Conservation (phyloP, 2,329 filamentous ascomycete genomes). For the Metarhizium brunneum region DNA sequence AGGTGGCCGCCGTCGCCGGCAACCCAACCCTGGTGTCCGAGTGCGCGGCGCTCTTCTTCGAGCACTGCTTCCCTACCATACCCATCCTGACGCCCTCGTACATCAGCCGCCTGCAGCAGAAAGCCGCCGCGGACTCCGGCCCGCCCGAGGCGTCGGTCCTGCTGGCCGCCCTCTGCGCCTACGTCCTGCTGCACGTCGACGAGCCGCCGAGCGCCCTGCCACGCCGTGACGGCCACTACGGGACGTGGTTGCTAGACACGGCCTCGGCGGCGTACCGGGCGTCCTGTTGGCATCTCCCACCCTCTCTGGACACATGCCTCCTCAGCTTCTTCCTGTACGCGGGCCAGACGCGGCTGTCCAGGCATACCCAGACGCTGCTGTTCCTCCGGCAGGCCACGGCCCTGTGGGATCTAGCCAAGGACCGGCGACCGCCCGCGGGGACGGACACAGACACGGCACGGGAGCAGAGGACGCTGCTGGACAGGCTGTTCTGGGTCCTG, state of each 20-base stretch:
- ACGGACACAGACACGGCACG: not conserved
- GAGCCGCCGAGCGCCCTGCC: slow-evolving; percentile 19
- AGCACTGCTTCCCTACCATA: slow-evolving; percentile 30
- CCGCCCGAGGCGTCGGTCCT: slow-evolving; percentile 22
- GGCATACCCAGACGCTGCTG: slow-evolving; percentile 33
- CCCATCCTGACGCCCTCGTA: slow-evolving; percentile 31
- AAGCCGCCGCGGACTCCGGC: slow-evolving; percentile 15
- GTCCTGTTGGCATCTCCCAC: slow-evolving; percentile 22
- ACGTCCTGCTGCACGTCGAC: slow-evolving; percentile 32
- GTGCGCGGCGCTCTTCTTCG: slow-evolving; percentile 30
- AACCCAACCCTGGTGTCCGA: slow-evolving; percentile 22
- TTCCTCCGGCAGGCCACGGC: slow-evolving; percentile 35
- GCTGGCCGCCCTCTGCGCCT: slow-evolving; percentile 29
- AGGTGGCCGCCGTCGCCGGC: slow-evolving; percentile 24
- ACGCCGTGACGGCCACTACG: slow-evolving; percentile 16
- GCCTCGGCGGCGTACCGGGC: slow-evolving; percentile 24
- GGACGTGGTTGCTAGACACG: slow-evolving; percentile 27
- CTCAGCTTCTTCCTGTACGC: slow-evolving; percentile 35
- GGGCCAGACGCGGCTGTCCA: slow-evolving; percentile 30
- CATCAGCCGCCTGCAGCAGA: slow-evolving; percentile 19
- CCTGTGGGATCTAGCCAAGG: slow-evolving; percentile 24
- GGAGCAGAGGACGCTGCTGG: slow-evolving; percentile 14
- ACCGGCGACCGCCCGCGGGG: slow-evolving; percentile 11
- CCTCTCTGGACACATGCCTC: slow-evolving; percentile 29
- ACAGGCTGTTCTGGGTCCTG: slow-evolving; percentile 34